Evolutionary conservation across 2,329 filamentous ascomycete species (phyloP).

Genomic region (Endothia cerciana): DNA sequence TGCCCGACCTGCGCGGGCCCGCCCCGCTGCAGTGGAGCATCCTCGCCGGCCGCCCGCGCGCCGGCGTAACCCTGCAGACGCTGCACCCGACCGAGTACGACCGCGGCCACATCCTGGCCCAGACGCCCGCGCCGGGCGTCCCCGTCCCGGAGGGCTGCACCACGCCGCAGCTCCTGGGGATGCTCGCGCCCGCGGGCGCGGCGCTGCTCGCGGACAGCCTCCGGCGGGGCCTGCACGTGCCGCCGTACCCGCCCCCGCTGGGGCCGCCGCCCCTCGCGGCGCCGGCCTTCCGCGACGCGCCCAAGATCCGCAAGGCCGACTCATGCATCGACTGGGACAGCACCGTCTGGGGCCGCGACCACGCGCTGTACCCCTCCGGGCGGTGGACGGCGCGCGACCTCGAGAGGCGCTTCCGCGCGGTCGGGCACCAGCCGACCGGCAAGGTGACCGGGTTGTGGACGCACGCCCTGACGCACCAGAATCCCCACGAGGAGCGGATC

Average conservation of each 20-base stretch:
- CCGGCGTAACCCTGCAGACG: slow-evolving; percentile 86
- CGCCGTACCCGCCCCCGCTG: slow-evolving; percentile 45
- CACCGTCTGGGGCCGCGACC: slow-evolving; percentile 18
- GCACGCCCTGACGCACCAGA: slow-evolving; percentile 31
- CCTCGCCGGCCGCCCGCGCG: slow-evolving; percentile 60
- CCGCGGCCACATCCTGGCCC: slow-evolving; percentile 73
- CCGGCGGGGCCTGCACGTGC: slow-evolving; percentile 64
- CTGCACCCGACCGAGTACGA: slow-evolving; percentile 79
- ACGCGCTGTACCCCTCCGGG: slow-evolving; percentile 8
- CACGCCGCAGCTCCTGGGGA: slow-evolving; percentile 50
- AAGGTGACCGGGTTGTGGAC: slow-evolving; percentile 42
- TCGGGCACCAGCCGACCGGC: slow-evolving; percentile 39
- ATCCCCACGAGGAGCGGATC: slow-evolving; percentile 39
- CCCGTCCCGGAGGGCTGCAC: slow-evolving; percentile 50
- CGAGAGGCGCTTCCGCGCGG: slow-evolving; percentile 57
- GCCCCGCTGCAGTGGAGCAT: slow-evolving; percentile 88
- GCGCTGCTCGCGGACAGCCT: slow-evolving; percentile 72
- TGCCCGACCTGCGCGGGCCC: slow-evolving; percentile 84
- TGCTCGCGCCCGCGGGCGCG: slow-evolving; percentile 67
- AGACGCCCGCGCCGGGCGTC: slow-evolving; percentile 65
- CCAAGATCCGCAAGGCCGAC: slow-evolving; percentile 72
- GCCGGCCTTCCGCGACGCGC: slow-evolving; percentile 55
- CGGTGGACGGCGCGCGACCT: slow-evolving; percentile 59
- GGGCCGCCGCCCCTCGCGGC: background rate
- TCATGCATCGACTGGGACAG: slow-evolving; percentile 63